Evolutionary conservation across 306 rosid genomes (phyloP).

Genomic region (Medicago ruthenica): DNA sequence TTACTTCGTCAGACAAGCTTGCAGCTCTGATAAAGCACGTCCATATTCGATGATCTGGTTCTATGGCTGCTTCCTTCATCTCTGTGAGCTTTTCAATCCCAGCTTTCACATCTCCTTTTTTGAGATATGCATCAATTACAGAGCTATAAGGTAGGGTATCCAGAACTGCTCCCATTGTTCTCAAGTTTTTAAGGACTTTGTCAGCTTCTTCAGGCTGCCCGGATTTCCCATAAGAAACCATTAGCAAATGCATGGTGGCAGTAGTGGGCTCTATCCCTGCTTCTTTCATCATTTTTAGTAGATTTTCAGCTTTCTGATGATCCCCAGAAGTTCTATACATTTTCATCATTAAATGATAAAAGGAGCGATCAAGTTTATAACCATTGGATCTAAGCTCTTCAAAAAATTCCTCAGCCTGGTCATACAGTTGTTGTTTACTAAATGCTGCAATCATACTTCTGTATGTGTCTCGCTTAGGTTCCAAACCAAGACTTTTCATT

Average conservation of each 20-base stretch:
- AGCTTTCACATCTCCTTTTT: constrained; percentile 62
- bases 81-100: constrained; percentile 75
- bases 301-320: constrained; percentile 78
- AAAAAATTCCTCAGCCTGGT: constrained; percentile 89
- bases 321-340: constrained; percentile 80
- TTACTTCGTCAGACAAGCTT: constrained; percentile 62
- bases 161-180: constrained; percentile 57
- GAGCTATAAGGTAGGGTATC: constrained; percentile 90
- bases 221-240: constrained; percentile 88
- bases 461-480: constrained; percentile 83
- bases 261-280: constrained; percentile 82
- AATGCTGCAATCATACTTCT: constrained; percentile 91
- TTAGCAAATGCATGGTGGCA: constrained; percentile 95
- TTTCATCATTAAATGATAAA: constrained; percentile 93
- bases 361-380: constrained; percentile 77
- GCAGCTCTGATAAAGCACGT: constrained; percentile 95
- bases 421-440: constrained; percentile 66
- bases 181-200: constrained; percentile 79
- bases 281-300: constrained; percentile 79
- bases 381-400: constrained; percentile 80
- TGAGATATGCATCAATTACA: constrained; percentile 83
- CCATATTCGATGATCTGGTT: constrained; percentile 94
- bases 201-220: constrained; percentile 95
- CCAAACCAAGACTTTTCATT: constrained; percentile 76
- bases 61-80: constrained; percentile 74